These are phyloP conservation scores for Talaromyces wortmannii DNA, from an alignment of 495 filamentous ascomycete species.

Conservation along the genomic window DNA sequence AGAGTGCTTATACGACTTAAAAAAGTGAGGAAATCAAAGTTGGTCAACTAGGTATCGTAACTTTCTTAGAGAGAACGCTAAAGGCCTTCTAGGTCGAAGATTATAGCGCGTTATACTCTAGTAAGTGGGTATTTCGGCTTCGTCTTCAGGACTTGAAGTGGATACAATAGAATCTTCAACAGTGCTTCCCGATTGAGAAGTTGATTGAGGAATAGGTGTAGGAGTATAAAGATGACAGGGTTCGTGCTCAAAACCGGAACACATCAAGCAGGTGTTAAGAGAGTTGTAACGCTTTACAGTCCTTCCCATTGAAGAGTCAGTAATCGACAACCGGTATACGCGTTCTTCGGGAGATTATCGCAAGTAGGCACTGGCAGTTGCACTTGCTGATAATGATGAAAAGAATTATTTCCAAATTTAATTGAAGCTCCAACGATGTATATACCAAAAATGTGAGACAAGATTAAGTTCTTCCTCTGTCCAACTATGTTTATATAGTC, in stretches of 20 bases:
- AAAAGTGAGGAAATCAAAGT: slow-evolving; percentile 5
- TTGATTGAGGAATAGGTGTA: background rate
- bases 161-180: background rate
- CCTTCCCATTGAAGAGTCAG: background rate
- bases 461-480: slow-evolving; percentile 7
- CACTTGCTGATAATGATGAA: slow-evolving; percentile 3
- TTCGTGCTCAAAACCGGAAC: background rate
- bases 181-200: background rate
- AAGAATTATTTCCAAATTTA: slow-evolving; percentile 7
- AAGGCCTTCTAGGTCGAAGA: slow-evolving; percentile 4
- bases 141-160: background rate
- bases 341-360: slow-evolving; percentile 3
- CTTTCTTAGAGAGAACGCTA: slow-evolving; percentile 3
- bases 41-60: slow-evolving; percentile 4
- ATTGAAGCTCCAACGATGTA: slow-evolving; percentile 3
- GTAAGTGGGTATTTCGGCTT: background rate
- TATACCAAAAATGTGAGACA: slow-evolving; percentile 3
- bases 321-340: slow-evolving; percentile 1
- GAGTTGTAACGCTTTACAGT: background rate
- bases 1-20: background rate
- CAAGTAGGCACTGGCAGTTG: slow-evolving; percentile 4
- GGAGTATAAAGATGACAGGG: background rate
- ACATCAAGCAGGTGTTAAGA: background rate
- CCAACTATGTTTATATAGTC: background rate
- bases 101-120: background rate